Base-by-base conservation (phyloP, 495 filamentous ascomycete species). In the Penicillium silybi region DNA sequence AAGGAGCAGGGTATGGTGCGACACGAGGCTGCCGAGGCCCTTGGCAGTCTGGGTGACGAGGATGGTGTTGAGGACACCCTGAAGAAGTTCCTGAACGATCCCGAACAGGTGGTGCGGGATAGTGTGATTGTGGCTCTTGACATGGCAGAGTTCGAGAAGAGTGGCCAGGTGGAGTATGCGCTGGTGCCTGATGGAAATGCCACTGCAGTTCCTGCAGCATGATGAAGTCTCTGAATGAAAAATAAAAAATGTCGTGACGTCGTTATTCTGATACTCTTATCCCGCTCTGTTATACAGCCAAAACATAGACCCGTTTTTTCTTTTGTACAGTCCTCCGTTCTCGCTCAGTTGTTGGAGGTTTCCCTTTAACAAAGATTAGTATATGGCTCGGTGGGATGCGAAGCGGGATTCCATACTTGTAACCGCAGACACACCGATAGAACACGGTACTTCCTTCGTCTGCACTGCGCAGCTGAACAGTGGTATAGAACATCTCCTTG, bases 141-240 rank as follows among this genome's bases (percentile, higher is more conserved):
- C 66, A 99, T 99, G 95, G 93, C 90, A 2, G 91, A 95, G 66
- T 96, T 87, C 64, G 93, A 99, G 79, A 91, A 87, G 79, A 89
- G 81, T 62, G 87, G 87, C 16, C 81, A 95, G 70, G 71, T 82
- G 16, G 90, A 99, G 62, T 99, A 99, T 76, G 95, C 92, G 20
- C 73, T 95, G 59, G 80, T 97, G 46, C 90, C 89, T 8, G 82
- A 86, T 57, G 73, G 59, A 17, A 57, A 61, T 41, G 62, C 65
- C 18, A 50, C 65, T 25, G 61, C 62, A 53, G 65, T 65, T 27
- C 56, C 72, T 54, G 68, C 67, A 51, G 67, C 68, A 57, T 77
- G 61, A 74, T 59, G 56, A 46, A 32, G 56, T 46, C 41, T 55
- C 32, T 44, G 51, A 56, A 51, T 38, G 47, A 45, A 51, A 47